phyloP scores from a whole-genome alignment of 768 basidiomycete genomes.

The Kwoniella dejecticola region DNA sequence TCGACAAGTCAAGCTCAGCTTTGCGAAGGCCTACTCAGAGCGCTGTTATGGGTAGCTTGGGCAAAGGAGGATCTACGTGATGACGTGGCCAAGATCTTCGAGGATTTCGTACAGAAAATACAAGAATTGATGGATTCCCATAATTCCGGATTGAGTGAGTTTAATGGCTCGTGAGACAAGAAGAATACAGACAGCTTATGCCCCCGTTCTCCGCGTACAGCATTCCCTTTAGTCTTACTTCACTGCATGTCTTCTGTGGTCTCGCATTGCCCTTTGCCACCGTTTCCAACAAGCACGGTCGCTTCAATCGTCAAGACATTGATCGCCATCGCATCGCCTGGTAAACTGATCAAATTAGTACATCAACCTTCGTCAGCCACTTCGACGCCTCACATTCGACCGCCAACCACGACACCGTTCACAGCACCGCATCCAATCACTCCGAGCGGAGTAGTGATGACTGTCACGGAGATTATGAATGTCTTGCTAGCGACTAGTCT shows the following conservation, averaged over 20 bases:
- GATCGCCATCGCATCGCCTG: constrained; percentile 28
- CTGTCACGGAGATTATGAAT: constrained; percentile 36
- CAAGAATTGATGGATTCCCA: constrained; percentile 23
- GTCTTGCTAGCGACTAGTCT: constrained; percentile 35
- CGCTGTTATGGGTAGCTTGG: constrained; percentile 42
- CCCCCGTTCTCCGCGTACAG: constrained; percentile 20
- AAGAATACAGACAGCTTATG: background rate
- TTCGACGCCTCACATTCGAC: constrained; percentile 22
- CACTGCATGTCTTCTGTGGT: constrained; percentile 34
- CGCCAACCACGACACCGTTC: constrained; percentile 11
- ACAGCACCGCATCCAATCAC: constrained; percentile 32
- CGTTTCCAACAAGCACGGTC: constrained; percentile 10
- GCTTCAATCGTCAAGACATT: constrained; percentile 19
- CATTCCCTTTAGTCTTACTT: constrained; percentile 43
- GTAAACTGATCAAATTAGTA: constrained; percentile 39
- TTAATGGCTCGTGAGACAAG: background rate
- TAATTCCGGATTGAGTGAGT: constrained; percentile 25
- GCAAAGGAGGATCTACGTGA: constrained; percentile 12
- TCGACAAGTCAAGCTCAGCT: constrained; percentile 33
- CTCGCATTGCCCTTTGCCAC: constrained; percentile 28
- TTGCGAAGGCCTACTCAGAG: constrained; percentile 35
- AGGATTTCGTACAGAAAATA: constrained; percentile 24
- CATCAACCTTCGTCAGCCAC: constrained; percentile 26
- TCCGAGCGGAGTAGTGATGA: constrained; percentile 36
- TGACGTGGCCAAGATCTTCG: constrained; percentile 25